phyloP scores from a whole-genome alignment of 1,284 basidiomycete species.

The Porogramme epimiltina region DNA sequence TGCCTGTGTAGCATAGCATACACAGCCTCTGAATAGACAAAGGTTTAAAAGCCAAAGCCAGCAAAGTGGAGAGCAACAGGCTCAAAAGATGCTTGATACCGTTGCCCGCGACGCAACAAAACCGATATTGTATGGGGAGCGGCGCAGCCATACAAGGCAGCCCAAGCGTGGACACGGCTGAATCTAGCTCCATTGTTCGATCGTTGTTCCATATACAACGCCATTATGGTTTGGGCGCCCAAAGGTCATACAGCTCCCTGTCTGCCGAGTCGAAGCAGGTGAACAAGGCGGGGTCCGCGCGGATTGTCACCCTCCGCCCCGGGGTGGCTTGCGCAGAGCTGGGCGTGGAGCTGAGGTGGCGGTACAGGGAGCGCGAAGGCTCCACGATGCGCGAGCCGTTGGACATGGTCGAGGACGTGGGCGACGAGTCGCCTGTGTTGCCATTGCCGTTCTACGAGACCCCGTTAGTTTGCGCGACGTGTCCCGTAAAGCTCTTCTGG shows the following conservation, averaged over 20 bases:
- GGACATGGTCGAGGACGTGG: constrained; percentile 25
- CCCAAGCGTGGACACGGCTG: too few relatives aligned
- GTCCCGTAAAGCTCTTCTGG: not conserved
- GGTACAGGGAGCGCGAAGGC: constrained; percentile 17
- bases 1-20: constrained; percentile 2
- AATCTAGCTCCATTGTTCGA: not conserved
- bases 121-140: too few relatives aligned
- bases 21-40: not conserved
- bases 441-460: not conserved
- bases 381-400: constrained; percentile 18
- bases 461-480: not conserved
- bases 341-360: constrained; percentile 17
- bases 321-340: constrained; percentile 31
- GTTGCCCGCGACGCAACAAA: too few relatives aligned
- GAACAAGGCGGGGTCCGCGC: constrained; percentile 61
- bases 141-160: too few relatives aligned
- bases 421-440: constrained; percentile 16
- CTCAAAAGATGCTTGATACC: not conserved
- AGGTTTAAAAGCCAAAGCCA: not conserved
- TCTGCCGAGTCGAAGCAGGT: constrained; percentile 75
- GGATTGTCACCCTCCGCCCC: constrained; percentile 47
- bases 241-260: constrained; percentile 72
- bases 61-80: not conserved
- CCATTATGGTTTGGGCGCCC: constrained; percentile 53
- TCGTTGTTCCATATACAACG: not conserved